phyloP scores from a whole-genome alignment of 768 basidiomycete genomes.

The Termitomyces sp. region DNA sequence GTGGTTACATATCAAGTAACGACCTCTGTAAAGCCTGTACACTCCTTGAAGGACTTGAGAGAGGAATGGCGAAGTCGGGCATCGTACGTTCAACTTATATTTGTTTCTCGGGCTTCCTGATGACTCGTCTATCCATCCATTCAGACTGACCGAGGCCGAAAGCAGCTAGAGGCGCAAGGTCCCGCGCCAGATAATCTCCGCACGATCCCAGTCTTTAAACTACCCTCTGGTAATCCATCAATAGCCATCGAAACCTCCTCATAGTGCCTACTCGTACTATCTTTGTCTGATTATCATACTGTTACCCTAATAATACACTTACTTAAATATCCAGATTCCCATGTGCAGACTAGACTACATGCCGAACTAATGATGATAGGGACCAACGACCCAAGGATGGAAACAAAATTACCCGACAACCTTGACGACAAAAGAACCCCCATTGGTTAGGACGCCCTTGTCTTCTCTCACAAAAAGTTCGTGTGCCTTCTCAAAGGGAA shows the following conservation, averaged over 20 bases:
- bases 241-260: conserved; percentile 39
- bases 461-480: conserved; percentile 41
- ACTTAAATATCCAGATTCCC: conserved; percentile 3
- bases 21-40: conserved; percentile 96
- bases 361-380: not conserved
- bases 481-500: conserved; percentile 54
- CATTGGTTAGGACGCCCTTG: conserved; percentile 33
- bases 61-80: conserved; percentile 65
- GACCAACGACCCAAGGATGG: not conserved
- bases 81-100: conserved; percentile 49
- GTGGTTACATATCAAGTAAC: conserved; percentile 95
- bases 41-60: conserved; percentile 84
- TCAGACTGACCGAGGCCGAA: conserved; percentile 67
- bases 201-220: conserved; percentile 70
- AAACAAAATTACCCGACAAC: conserved; percentile 29
- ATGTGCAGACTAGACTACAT: conserved; percentile 4
- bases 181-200: conserved; percentile 66
- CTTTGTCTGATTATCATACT: not conserved
- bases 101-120: not conserved
- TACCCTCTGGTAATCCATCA: conserved; percentile 36
- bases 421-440: conserved; percentile 42
- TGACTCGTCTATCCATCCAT: conserved; percentile 2
- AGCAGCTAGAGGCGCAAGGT: conserved; percentile 55
- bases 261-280: conserved; percentile 8
- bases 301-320: not conserved